phyloP scores from a whole-genome alignment of 768 basidiomycete genomes.

The Collybia nuda region DNA sequence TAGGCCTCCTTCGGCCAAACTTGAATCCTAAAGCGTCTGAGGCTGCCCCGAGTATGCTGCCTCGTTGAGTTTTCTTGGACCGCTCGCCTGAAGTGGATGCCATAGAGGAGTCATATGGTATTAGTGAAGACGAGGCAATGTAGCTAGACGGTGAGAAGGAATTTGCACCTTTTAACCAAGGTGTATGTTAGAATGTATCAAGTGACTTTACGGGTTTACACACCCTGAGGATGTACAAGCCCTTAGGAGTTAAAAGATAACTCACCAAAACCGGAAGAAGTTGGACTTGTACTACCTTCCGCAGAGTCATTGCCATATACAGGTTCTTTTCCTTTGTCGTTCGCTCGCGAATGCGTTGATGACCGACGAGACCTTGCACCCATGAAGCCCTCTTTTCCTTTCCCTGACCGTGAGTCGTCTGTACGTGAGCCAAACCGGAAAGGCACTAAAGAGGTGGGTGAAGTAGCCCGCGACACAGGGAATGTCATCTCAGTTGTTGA shows the following conservation, averaged over 20 bases:
- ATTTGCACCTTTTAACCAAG: neutral
- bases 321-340: constrained; percentile 32
- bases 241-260: constrained; percentile 4
- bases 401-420: constrained; percentile 12
- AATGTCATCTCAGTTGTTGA: constrained; percentile 15
- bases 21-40: constrained; percentile 50
- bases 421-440: constrained; percentile 20
- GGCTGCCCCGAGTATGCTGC: constrained; percentile 51
- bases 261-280: constrained; percentile 18
- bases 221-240: neutral
- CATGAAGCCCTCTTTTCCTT: constrained; percentile 12
- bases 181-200: too few species aligned
- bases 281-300: constrained; percentile 17
- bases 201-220: too few species aligned
- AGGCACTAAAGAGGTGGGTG: constrained; percentile 20
- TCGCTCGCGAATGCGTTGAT: constrained; percentile 19
- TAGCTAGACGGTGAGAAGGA: constrained; percentile 22
- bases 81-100: constrained; percentile 22
- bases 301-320: constrained; percentile 11
- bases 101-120: constrained; percentile 15
- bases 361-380: constrained; percentile 20
- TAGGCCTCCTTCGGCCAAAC: constrained; percentile 45
- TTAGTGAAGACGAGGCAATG: constrained; percentile 15
- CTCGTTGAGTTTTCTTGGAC: constrained; percentile 32
- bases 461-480: constrained; percentile 22